Conservation (phyloP, 306 rosid species). For the Lathyrus oleraceus region DNA sequence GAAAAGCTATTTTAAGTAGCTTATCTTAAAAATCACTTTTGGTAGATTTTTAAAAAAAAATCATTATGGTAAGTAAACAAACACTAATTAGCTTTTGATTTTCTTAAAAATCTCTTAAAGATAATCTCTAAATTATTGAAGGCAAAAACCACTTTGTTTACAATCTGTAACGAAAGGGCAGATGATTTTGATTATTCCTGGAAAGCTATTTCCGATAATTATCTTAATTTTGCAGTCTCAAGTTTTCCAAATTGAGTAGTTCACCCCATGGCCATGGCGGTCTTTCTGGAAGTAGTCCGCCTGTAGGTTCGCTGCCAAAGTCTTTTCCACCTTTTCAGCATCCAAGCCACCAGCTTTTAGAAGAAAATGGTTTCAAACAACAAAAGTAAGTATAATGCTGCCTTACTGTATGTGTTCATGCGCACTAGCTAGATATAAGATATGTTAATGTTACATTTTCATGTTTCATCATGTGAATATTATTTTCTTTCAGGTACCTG, state of each 20-base stretch:
- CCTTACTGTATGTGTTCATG: slow-evolving; percentile 5
- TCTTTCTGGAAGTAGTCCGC: slow-evolving; percentile 77
- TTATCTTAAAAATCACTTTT: not conserved
- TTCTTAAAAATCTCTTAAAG: not conserved
- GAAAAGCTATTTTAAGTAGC: not conserved
- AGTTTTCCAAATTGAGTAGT: slow-evolving; percentile 74
- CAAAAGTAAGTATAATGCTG: slow-evolving; percentile 71
- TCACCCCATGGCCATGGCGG: slow-evolving; percentile 90
- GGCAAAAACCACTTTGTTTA: not conserved
- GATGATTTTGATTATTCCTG: slow-evolving; percentile 13
- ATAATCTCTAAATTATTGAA: not conserved
- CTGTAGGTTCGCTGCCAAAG: slow-evolving; percentile 96
- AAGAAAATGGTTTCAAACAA: slow-evolving; percentile 94
- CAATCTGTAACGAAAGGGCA: not conserved
- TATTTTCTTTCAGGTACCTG: slow-evolving; percentile 65
- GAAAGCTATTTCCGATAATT: slow-evolving; percentile 36
- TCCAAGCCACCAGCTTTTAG: slow-evolving; percentile 96
- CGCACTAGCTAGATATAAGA: not conserved
- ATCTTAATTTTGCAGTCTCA: slow-evolving; percentile 56
- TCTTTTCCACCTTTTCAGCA: slow-evolving; percentile 96
- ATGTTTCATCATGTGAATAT: slow-evolving; percentile 37
- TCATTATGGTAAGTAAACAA: not conserved
- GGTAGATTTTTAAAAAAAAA: not conserved
- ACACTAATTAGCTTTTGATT: not conserved
- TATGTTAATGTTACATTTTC: slow-evolving; percentile 32